Evolutionary conservation across 345 rosid species (phyloP), one percentile per base, ranked within the genome.

Genomic region (Cardamine resedifolia): DNA sequence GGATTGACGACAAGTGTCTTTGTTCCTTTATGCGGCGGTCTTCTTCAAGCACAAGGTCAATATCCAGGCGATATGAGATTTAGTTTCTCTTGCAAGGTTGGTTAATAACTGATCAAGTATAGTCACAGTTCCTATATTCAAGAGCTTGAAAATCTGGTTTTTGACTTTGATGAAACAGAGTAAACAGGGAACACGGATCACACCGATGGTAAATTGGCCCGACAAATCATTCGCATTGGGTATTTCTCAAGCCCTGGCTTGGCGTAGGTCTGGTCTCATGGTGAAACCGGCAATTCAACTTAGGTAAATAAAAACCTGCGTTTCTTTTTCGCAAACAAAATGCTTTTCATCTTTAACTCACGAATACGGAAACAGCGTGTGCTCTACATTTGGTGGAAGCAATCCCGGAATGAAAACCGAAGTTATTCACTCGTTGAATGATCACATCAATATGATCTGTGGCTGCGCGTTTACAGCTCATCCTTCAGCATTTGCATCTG

Each of bases 41-140:
- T 94, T 80, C 96, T 94, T 76, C 97, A 94, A 86, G 97, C 92
- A 2, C 90, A 94, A 73, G 98, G 98, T 73, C 96, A 88, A 85
- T 89, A 88, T 85, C 98, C 98, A 7, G 98, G 98, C 10, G 98
- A 91, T 82, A 94, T 94, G 98, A 86, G 90, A 77, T 85, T 83
- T 71, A 94, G 98, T 83, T 94, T 80, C 79, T 89, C 97, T 59
- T 81, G 80, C 75, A 94, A 91, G 96, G 98, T 94, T 36, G 70
- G 64, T 63, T 57, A 12, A 43, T 65, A 16, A 28, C 20, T 47
- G 9, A n/a, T 64, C 19, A 34, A 39, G 55, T 66, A 4, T 43
- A 31, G 28, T 34, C 18, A 51, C 31, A 14, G 1, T 44, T 34
- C 23, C 14, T 56, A 19, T 62, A 36, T 30, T 67, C 38, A 45